These are phyloP conservation scores for Syzygium aqueum DNA, from an alignment of 345 rosid species.

Conservation along the genomic window DNA sequence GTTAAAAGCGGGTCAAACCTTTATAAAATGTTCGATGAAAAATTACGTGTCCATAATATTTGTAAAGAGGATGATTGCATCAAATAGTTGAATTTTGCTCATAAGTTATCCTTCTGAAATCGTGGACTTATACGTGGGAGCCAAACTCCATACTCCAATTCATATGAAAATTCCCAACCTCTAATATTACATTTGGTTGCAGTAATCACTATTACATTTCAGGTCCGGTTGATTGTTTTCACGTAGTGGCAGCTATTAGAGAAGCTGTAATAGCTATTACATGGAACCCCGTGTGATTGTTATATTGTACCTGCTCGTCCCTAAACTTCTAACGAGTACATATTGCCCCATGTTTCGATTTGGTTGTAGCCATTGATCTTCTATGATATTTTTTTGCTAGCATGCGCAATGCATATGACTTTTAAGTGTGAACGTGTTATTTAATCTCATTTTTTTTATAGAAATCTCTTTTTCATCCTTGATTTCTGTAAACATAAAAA, in stretches of 20 bases:
- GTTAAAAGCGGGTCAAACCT: background rate
- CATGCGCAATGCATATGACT: too few relatives aligned
- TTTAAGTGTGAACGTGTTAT: too few relatives aligned
- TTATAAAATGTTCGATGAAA: background rate
- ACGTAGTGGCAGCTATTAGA: background rate
- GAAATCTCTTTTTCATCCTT: background rate
- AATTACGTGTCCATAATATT: background rate
- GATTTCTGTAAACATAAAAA: background rate
- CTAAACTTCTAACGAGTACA: background rate
- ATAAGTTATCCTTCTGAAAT: background rate
- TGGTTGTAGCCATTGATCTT: too few relatives aligned
- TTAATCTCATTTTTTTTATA: background rate
- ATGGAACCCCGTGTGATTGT: background rate
- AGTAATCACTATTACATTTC: background rate
- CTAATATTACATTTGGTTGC: background rate
- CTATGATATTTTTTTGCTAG: too few relatives aligned
- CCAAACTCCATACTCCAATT: background rate
- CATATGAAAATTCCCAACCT: background rate
- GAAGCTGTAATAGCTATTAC: background rate
- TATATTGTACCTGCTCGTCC: background rate
- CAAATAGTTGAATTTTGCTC: background rate
- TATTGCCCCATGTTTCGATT: background rate
- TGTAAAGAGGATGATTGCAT: background rate
- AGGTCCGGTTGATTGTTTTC: background rate
- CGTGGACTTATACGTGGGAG: background rate